A percentile compares a stretch with the other conserved stretches of the same genome.
Conservation (phyloP, 768 basidiomycete species). For the Podaxis mareebaensis region DNA sequence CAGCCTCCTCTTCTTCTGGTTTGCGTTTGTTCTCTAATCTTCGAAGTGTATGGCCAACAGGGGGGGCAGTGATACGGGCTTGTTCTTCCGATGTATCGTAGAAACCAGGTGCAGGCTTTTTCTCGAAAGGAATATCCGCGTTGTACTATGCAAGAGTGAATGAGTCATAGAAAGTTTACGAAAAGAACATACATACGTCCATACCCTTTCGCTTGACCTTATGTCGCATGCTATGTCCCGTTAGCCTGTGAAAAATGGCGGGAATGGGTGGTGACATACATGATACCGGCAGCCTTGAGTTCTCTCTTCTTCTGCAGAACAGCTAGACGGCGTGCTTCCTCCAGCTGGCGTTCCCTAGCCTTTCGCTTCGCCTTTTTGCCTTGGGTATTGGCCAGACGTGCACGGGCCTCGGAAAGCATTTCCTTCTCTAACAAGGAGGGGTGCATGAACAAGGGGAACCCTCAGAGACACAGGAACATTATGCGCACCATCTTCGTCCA, state of each 20-base stretch:
- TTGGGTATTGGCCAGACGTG: slow-evolving; percentile 97
- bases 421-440: slow-evolving; percentile 76
- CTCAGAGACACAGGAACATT: not conserved
- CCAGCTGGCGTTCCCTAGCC: slow-evolving; percentile 94
- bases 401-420: slow-evolving; percentile 98
- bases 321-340: slow-evolving; percentile 92
- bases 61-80: slow-evolving; percentile 81
- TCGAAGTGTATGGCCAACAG: slow-evolving; percentile 87
- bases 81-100: slow-evolving; percentile 97
- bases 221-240: slow-evolving; percentile 69
- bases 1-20: slow-evolving; percentile 91
- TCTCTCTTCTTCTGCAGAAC: slow-evolving; percentile 98
- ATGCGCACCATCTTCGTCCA: slow-evolving; percentile 94
- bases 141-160: slow-evolving; percentile 68
- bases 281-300: slow-evolving; percentile 96
- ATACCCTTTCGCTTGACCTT: slow-evolving; percentile 97
- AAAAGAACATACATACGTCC: slow-evolving; percentile 64
- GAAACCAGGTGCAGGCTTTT: slow-evolving; percentile 92
- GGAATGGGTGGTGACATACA: slow-evolving; percentile 49
- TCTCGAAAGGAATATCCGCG: slow-evolving; percentile 98
- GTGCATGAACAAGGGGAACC: slow-evolving; percentile 12
- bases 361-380: slow-evolving; percentile 99
- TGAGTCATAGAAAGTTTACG: slow-evolving; percentile 1
- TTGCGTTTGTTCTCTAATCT: slow-evolving; percentile 96
- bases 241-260: slow-evolving; percentile 3